Evolutionary conservation across 2,329 filamentous ascomycete genomes (phyloP), one percentile per base, ranked within the genome.

Genomic region (Talaromyces sp.): DNA sequence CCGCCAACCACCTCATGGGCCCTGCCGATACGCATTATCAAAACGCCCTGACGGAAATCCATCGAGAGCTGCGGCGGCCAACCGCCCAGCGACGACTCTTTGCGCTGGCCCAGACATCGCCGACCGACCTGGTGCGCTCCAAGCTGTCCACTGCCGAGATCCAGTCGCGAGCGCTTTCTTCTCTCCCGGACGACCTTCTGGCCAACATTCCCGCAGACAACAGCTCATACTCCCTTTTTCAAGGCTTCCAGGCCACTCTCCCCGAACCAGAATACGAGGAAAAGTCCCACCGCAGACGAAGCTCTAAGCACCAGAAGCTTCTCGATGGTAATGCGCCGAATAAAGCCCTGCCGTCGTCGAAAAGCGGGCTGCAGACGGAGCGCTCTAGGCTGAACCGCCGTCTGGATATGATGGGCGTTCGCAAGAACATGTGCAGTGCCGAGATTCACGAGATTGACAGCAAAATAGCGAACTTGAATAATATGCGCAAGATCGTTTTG

Each of bases 381-480:
- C 90, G 90, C 73, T 84, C 88, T 50, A 81, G 84, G 58, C 83
- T 97, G 78, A 88, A 89, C 78, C 92, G 95, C 74, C 85, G 91
- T 66, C 80, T 99, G 66, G 92, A 97, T 70, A 90, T 97, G 85
- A 86, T 97, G 78, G 85, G 88, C 3, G 86, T 97, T 63, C 85
- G 94, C 62, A 99, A 99, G 76, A 96, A 94, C 71, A 97, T 99
- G 93, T 93, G 92, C 67, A 94, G 91, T 69, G 90, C 91, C 64
- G 94, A 99, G 75, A 97, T 99, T 61, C 86, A 87, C 62, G 94
- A 99, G 70, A 96, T 99, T 63, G 94, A 99, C 77, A 92, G 89
- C 77, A 99, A 97, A 76, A 93, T 99, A 64, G 86, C 91, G 62
- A 97, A 97, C 74, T 80, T 99, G 58, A 88, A 91, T 67, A 91